A percentile compares a stretch with the other conserved stretches of the same genome.
Conservation (phyloP, 805 yeast genomes). For the Diddensiella transvaalensis region DNA sequence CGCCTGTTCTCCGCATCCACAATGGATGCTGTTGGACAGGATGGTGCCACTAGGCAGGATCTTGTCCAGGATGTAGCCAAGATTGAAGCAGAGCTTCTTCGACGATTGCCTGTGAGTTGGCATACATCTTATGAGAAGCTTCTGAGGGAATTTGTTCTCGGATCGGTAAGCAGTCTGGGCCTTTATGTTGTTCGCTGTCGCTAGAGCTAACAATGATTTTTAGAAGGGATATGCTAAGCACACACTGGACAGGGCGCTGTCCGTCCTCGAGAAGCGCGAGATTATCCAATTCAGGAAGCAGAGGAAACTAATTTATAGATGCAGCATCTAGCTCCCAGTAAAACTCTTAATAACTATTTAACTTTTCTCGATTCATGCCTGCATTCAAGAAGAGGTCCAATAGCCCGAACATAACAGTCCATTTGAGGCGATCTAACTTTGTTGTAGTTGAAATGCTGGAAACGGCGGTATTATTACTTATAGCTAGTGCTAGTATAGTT, state of each 20-base stretch:
- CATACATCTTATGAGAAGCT: constrained; percentile 83
- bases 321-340: constrained; percentile 50
- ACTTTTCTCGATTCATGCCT: no score
- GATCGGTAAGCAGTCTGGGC: constrained; percentile 7
- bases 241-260: constrained; percentile 79
- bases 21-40: constrained; percentile 85
- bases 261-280: constrained; percentile 79
- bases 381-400: no score
- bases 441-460: no score
- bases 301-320: constrained; percentile 72
- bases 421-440: no score
- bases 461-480: no score
- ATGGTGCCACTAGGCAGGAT: constrained; percentile 52
- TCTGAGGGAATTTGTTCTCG: constrained; percentile 62
- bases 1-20: constrained; percentile 94
- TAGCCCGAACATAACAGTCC: no score
- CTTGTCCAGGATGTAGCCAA: constrained; percentile 66
- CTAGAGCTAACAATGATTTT: background rate
- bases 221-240: constrained; percentile 50
- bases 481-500: no score
- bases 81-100: constrained; percentile 80
- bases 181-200: constrained; percentile 20
- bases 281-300: constrained; percentile 86
- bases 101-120: constrained; percentile 95
- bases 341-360: background rate